A percentile compares a stretch with the other conserved stretches of the same genome.
Conservation (phyloP, 2,329 filamentous ascomycete species). For the Fusarium illudens region DNA sequence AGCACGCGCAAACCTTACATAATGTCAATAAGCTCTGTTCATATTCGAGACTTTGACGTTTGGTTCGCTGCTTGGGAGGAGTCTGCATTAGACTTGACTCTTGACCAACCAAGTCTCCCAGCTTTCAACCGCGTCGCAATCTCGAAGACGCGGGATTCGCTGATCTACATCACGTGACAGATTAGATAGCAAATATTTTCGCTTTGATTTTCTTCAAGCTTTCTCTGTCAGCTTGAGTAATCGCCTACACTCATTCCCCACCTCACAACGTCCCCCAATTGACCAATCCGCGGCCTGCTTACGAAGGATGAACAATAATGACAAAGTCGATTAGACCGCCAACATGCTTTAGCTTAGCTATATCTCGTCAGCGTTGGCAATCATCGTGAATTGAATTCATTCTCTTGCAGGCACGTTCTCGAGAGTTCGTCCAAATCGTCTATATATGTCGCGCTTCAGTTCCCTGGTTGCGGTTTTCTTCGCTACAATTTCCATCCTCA, state of each 20-base stretch:
- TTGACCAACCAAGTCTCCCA: background rate
- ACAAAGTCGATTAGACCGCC: conserved; percentile 27
- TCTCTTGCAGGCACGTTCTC: conserved; percentile 36
- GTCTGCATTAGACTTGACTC: background rate
- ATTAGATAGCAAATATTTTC: background rate
- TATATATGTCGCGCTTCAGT: conserved; percentile 53
- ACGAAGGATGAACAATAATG: conserved; percentile 35
- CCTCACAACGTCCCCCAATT: background rate
- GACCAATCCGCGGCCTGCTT: conserved; percentile 32
- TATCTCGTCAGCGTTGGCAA: conserved; percentile 42
- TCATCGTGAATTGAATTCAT: conserved; percentile 29
- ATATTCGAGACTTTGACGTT: background rate
- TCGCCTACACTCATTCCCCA: conserved; percentile 13
- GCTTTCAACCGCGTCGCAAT: background rate
- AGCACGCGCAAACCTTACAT: background rate
- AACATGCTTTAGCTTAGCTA: conserved; percentile 30
- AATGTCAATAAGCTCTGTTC: background rate
- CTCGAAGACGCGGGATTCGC: background rate
- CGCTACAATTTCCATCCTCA: conserved; percentile 50
- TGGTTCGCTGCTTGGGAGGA: background rate
- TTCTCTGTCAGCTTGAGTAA: conserved; percentile 33
- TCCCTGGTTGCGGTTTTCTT: conserved; percentile 48
- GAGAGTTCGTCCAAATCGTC: conserved; percentile 30
- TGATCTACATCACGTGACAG: conserved; percentile 18
- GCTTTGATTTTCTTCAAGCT: background rate